phyloP scores from a whole-genome alignment of 2,329 filamentous ascomycete species.

The Fusarium compactum region DNA sequence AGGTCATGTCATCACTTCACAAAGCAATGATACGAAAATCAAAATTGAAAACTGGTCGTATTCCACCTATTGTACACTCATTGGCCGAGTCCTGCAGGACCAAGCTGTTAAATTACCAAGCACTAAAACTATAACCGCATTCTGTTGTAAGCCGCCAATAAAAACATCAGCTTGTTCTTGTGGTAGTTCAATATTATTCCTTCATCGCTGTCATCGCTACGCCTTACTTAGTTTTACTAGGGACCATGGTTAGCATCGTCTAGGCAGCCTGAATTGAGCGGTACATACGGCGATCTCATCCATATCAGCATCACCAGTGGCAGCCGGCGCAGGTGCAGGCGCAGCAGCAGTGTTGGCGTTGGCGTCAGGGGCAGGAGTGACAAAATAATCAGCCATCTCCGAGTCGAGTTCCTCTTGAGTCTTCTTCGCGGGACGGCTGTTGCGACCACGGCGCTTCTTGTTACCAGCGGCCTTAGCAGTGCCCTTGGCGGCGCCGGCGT shows the following conservation, averaged over 20 bases:
- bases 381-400: conserved; percentile 98
- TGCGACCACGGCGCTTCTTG: conserved; percentile 67
- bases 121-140: conserved; percentile 35
- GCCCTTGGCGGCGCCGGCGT: conserved; percentile 59
- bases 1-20: not conserved
- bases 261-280: no score
- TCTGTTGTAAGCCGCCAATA: conserved; percentile 20
- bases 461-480: conserved; percentile 59
- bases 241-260: conserved; percentile 23
- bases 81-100: not conserved
- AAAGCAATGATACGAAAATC: not conserved
- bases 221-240: conserved; percentile 29
- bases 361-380: conserved; percentile 57
- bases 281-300: conserved; percentile 68
- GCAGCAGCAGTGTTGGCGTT: conserved; percentile 60
- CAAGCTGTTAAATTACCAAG: conserved; percentile 3
- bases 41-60: conserved; percentile 24
- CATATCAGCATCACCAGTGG: conserved; percentile 71
- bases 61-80: conserved; percentile 42
- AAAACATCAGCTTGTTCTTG: conserved; percentile 39
- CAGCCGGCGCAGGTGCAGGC: conserved; percentile 58
- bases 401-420: conserved; percentile 95
- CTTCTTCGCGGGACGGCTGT: conserved; percentile 80
- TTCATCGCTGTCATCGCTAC: conserved; percentile 3
- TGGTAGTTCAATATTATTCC: conserved; percentile 38